Base-by-base conservation (phyloP, 306 rosid species). In the Potentilla sterilis region DNA sequence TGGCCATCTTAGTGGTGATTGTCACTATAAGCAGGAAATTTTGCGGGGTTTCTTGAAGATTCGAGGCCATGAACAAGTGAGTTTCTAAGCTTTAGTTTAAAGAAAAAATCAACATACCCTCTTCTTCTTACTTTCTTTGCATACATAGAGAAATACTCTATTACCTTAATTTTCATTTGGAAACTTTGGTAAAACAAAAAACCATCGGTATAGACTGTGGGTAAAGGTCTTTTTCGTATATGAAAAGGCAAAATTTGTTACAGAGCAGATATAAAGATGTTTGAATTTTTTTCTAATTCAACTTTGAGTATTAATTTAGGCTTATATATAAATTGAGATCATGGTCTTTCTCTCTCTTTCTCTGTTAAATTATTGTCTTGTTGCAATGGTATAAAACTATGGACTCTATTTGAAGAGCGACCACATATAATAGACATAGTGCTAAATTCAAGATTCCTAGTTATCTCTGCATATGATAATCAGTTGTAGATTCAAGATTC, bases 1-100 rank as follows among this genome's bases (percentile, higher is more conserved):
- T 59, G 88, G 86, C 72, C 97, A 94, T 89, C 81, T 94, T 42
- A 94, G 96, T 67, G 98, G 98, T 76, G 96, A 94, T 81, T 92
- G 98, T 76, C 98, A 92, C 88, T 94, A 77, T 74, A 92, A 94
- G 76, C 86, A 92, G 77, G 98, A 91, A 82, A 79, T 94, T 35
- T 77, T 94, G 69, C 86, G 91, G 67, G 91, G 95, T 75, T 75
- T 68, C 77, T 4, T 85, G 70, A 92, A 85, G 67, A 61, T 94
- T 48, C 83, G 87, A 64, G 96, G 96, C 79, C 97, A 94, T 42
- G 95, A 90, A 81, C 97, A 88, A 80, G 98, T 93, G 86, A 16
- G 80, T 54, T 72, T 40, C 16, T 38, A 21, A 2, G 63, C 70
- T 78, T 62, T 28, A 3, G 46, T 40, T 40, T 32, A 10, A 70